phyloP scores from a whole-genome alignment of 2,329 filamentous ascomycete genomes.

The Ophiosphaerella korrae region DNA sequence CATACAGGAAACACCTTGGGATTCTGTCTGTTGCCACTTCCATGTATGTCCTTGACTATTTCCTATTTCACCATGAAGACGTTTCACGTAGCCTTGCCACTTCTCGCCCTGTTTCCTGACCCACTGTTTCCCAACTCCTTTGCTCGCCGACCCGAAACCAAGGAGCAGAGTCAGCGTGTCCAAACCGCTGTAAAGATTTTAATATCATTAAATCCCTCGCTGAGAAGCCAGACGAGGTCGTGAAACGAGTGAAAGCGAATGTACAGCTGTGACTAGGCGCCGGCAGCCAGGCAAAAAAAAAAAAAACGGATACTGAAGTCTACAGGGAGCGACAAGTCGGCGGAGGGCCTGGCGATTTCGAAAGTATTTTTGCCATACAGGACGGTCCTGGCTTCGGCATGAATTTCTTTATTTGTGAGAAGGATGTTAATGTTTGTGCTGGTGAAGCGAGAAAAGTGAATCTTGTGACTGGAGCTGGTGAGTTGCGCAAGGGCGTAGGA shows the following conservation, averaged over 20 bases:
- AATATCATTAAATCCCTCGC: conserved; percentile 20
- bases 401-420: conserved; percentile 43
- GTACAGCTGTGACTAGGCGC: conserved; percentile 20
- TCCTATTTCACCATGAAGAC: conserved; percentile 16
- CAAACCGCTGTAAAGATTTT: conserved; percentile 29
- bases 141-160: conserved; percentile 20
- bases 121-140: conserved; percentile 22
- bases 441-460: conserved; percentile 18
- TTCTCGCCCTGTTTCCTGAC: conserved; percentile 18
- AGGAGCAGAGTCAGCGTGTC: conserved; percentile 25
- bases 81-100: conserved; percentile 24
- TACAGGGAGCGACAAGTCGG: conserved; percentile 23
- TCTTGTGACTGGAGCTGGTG: conserved; percentile 19
- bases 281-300: conserved; percentile 14
- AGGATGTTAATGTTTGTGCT: conserved; percentile 38
- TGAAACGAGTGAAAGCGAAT: conserved; percentile 30
- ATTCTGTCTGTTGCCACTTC: neutral
- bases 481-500: conserved; percentile 23
- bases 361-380: conserved; percentile 51
- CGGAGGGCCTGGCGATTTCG: conserved; percentile 27
- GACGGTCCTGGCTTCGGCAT: conserved; percentile 48
- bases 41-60: conserved; percentile 18
- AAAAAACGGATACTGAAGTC: conserved; percentile 33
- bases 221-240: conserved; percentile 25
- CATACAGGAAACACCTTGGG: conserved; percentile 24